phyloP scores from a whole-genome alignment of 2,329 filamentous ascomycete genomes.

The Ceratocystiopsis sp. region DNA sequence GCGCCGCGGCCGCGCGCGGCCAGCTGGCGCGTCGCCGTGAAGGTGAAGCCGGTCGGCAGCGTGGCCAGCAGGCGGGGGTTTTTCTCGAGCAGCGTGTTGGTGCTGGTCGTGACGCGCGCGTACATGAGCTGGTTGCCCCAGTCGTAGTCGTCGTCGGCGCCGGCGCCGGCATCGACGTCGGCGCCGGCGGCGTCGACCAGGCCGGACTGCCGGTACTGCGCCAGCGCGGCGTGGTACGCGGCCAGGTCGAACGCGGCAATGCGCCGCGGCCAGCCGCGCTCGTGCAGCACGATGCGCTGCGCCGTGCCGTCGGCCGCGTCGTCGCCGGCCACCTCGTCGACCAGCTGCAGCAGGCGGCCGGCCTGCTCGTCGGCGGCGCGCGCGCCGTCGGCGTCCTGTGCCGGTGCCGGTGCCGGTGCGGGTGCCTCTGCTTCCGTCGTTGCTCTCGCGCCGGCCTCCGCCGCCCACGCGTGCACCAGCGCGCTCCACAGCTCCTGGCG shows the following conservation, averaged over 20 bases:
- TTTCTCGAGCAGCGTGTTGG: constrained; percentile 83
- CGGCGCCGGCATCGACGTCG: too few species aligned
- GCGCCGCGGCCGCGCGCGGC: constrained; percentile 75
- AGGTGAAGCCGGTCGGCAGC: constrained; percentile 72
- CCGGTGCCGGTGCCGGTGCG: background rate
- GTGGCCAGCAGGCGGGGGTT: constrained; percentile 62
- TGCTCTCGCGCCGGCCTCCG: too few species aligned
- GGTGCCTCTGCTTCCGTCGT: background rate
- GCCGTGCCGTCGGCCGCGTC: constrained; percentile 53
- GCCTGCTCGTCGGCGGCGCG: background rate
- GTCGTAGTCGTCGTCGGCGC: constrained; percentile 13
- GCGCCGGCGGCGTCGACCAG: constrained; percentile 32
- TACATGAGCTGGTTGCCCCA: constrained; percentile 75
- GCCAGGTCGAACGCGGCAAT: constrained; percentile 80
- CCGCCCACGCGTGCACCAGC: constrained; percentile 6
- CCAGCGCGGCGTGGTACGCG: constrained; percentile 57
- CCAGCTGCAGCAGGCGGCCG: constrained; percentile 1
- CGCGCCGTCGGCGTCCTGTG: background rate
- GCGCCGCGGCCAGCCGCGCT: constrained; percentile 47
- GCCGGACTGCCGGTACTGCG: constrained; percentile 37
- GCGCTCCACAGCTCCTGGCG: constrained; percentile 8
- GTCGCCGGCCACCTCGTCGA: constrained; percentile 6
- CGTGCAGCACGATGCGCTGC: constrained; percentile 61
- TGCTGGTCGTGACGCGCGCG: constrained; percentile 83
- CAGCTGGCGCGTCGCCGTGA: constrained; percentile 73